phyloP scores from a whole-genome alignment of 768 basidiomycete genomes.

The Aureoboletus auriporus region DNA sequence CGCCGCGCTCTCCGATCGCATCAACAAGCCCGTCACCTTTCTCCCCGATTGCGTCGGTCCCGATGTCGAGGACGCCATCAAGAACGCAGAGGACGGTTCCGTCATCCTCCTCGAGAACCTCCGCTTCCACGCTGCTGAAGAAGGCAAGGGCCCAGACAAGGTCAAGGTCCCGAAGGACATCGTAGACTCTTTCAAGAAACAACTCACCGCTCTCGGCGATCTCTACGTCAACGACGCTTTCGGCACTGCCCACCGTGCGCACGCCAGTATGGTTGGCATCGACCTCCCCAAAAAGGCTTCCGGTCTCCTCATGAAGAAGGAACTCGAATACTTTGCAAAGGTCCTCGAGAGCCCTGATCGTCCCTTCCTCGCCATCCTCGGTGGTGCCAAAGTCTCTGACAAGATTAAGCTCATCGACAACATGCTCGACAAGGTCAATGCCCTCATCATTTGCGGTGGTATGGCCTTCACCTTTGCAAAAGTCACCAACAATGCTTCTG shows the following conservation, averaged over 20 bases:
- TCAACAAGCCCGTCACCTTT: conserved; percentile 71
- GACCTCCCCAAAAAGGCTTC: conserved; percentile 89
- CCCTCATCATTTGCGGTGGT: conserved; percentile 93
- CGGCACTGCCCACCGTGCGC: conserved; percentile 96
- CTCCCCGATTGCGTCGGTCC: conserved; percentile 81
- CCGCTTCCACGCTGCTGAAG: conserved; percentile 98
- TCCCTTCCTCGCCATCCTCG: conserved; percentile 97
- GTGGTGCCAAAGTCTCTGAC: conserved; percentile 98
- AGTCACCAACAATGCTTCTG: conserved; percentile 73
- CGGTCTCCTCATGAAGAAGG: conserved; percentile 97
- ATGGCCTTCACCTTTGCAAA: conserved; percentile 99
- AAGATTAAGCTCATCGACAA: conserved; percentile 99
- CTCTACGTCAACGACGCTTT: conserved; percentile 99
- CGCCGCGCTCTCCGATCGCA: conserved; percentile 45
- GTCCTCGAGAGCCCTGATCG: conserved; percentile 91
- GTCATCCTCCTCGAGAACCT: conserved; percentile 95
- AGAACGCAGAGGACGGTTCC: conserved; percentile 53
- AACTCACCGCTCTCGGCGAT: conserved; percentile 88
- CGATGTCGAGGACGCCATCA: conserved; percentile 76
- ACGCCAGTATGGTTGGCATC: conserved; percentile 98
- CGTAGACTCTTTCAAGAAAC: conserved; percentile 80
- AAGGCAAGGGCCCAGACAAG: conserved; percentile 97
- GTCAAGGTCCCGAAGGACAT: conserved; percentile 84
- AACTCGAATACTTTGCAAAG: conserved; percentile 98
- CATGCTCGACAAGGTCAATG: conserved; percentile 98